phyloP scores from a whole-genome alignment of 768 basidiomycete species.

The Mycena crocata region DNA sequence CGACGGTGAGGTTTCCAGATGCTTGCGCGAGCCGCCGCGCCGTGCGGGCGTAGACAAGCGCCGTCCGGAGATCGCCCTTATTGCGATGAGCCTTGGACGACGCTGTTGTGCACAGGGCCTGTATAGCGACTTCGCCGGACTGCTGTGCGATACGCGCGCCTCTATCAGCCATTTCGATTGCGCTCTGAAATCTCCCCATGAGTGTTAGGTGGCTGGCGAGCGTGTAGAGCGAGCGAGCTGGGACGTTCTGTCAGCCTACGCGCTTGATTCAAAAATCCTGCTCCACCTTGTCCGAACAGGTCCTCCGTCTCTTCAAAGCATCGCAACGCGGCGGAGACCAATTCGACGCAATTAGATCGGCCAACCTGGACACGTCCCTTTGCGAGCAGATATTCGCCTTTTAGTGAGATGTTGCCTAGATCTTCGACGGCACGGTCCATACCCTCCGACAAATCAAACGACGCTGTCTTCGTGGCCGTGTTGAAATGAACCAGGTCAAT shows the following conservation, averaged over 20 bases:
- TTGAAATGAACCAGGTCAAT: slow-evolving; percentile 24
- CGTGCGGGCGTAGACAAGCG: background rate
- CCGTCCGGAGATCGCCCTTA: slow-evolving; percentile 3
- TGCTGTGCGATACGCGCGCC: slow-evolving; percentile 13
- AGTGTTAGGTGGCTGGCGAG: background rate
- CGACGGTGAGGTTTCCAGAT: slow-evolving; percentile 15
- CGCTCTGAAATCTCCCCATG: slow-evolving; percentile 1
- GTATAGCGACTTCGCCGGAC: background rate
- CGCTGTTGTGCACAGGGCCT: slow-evolving; percentile 14
- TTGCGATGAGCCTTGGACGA: slow-evolving; percentile 12
- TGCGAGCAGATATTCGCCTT: slow-evolving; percentile 17
- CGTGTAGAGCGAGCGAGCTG: slow-evolving; percentile 10
- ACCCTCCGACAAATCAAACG: slow-evolving; percentile 2
- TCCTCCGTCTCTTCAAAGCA: slow-evolving; percentile 15
- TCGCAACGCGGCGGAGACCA: background rate
- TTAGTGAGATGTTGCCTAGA: background rate
- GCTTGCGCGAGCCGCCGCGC: slow-evolving; percentile 12
- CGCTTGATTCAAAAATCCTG: background rate
- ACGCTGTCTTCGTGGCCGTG: background rate
- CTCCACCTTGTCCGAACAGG: slow-evolving; percentile 12
- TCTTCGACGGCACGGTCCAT: background rate
- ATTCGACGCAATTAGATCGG: background rate
- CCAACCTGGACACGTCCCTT: slow-evolving; percentile 10
- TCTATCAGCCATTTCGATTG: background rate
- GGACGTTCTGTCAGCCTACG: background rate